phyloP scores from a whole-genome alignment of 106 monocot genomes.

The Hemerocallis citrina region DNA sequence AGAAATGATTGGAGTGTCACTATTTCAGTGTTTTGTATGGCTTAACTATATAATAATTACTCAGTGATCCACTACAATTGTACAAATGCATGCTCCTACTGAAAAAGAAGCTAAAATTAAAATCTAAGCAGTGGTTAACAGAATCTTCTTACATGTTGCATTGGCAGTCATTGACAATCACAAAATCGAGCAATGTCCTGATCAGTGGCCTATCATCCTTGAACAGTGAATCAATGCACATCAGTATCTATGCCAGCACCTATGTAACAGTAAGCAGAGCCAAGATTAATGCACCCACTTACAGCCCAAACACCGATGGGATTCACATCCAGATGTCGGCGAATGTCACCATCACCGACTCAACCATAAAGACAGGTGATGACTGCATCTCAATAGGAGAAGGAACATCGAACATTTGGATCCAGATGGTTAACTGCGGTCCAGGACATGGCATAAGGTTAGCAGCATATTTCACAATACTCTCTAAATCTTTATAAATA shows the following conservation, averaged over 20 bases:
- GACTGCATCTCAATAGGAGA: slow-evolving; percentile 43
- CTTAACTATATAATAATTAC: no score
- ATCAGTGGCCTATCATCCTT: slow-evolving; percentile 16
- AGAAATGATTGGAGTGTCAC: neutral
- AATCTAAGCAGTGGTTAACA: no score
- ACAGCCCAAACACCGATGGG: slow-evolving; percentile 56
- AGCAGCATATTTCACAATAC: neutral
- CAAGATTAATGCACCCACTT: slow-evolving; percentile 23
- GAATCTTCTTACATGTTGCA: no score
- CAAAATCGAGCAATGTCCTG: slow-evolving; percentile 14
- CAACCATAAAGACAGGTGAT: slow-evolving; percentile 34
- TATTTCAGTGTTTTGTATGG: neutral
- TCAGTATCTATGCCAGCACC: slow-evolving; percentile 19
- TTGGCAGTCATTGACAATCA: slow-evolving; percentile 26
- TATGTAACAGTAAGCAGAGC: slow-evolving; percentile 6
- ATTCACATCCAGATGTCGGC: slow-evolving; percentile 33
- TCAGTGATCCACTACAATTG: no score
- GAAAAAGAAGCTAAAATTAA: no score
- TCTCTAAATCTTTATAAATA: no score
- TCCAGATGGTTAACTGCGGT: slow-evolving; percentile 28
- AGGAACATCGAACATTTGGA: slow-evolving; percentile 22
- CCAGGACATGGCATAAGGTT: slow-evolving; percentile 45
- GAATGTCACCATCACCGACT: slow-evolving; percentile 15
- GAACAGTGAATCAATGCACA: slow-evolving; percentile 32
- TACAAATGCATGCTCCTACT: no score